phyloP scores from a whole-genome alignment of 805 yeast species.

The Ogataea methylovora region DNA sequence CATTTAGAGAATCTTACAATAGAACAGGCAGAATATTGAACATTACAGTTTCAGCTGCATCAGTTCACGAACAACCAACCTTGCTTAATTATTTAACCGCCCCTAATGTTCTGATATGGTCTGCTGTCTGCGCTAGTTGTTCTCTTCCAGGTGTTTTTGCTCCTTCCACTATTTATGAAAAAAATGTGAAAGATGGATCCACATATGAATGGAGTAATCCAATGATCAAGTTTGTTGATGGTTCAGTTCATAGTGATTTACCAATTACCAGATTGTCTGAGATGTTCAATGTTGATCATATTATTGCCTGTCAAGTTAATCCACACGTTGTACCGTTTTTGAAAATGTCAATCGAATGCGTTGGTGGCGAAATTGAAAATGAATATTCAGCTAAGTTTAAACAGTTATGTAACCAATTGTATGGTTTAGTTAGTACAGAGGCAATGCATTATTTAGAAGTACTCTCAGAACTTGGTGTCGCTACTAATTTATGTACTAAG shows the following conservation, averaged over 20 bases:
- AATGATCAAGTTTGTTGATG: constrained; percentile 81
- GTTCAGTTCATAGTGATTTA: constrained; percentile 90
- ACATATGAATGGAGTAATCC: constrained; percentile 77
- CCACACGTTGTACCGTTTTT: constrained; percentile 92
- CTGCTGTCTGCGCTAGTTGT: constrained; percentile 90
- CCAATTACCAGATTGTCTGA: constrained; percentile 88
- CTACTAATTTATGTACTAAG: constrained; percentile 65
- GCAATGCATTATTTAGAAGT: constrained; percentile 71
- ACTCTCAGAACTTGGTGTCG: constrained; percentile 67
- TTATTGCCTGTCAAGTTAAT: constrained; percentile 95
- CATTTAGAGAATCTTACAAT: constrained; percentile 91
- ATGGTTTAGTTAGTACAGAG: constrained; percentile 60
- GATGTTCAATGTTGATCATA: constrained; percentile 96
- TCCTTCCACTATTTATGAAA: constrained; percentile 78
- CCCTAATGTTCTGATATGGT: constrained; percentile 77
- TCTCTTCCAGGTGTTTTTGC: constrained; percentile 90
- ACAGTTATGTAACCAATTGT: constrained; percentile 42
- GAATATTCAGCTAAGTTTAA: constrained; percentile 50
- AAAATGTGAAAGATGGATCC: constrained; percentile 64
- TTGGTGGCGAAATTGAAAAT: constrained; percentile 62
- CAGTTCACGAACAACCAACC: constrained; percentile 85
- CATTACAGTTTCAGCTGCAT: constrained; percentile 88
- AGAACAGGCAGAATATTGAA: constrained; percentile 90
- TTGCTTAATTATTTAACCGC: constrained; percentile 73
- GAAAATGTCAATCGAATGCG: constrained; percentile 56